Evolutionary conservation across 2,329 filamentous ascomycete species (phyloP), one percentile per base, ranked within the genome.

Genomic region (Aureobasidium sp.): DNA sequence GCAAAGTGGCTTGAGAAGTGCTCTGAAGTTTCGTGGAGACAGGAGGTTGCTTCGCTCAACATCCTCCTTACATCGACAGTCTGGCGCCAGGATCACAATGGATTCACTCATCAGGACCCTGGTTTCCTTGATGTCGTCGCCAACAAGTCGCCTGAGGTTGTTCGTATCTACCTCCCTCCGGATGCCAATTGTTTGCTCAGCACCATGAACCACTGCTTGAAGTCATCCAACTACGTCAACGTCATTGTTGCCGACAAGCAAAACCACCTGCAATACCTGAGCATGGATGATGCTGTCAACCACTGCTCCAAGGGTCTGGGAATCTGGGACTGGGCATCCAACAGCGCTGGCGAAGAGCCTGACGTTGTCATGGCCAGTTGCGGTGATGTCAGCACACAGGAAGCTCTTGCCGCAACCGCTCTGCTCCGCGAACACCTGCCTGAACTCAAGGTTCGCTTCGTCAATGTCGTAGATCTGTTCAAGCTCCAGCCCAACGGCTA

Each of bases 1-100:
- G 90, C 87, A 78, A 92, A 92, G 73, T 91, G 88, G 88, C 82
- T 91, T 54, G 88, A 92, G 73, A 92, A 91, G 76, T 89, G 85
- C 66, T 77, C 85, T n/a, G 88, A 91, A 69, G 85, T 91, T 25
- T 84, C 88, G 68, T 92, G 89, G 89, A 84, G 89, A 57, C 82
- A 79, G 67, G 86, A 86, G 72, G 77, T 91, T 11, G 82, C 88
- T 9, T 91, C 88, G 0, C 82, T 92, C 67, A 92, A 92, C 76
- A 91, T 91, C 66, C 81, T 92, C 13, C 80, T 91, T 59, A 91
- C 89, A 1, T 85, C 87, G 2, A 89, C 89, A 7, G 88, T 91
- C 62, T 91, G 88, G 89, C 79, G 89, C 68, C 89, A 91, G 76
- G 89, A 91, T 66, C 89, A 91, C 78, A 92, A 91, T 68, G 89